These are phyloP conservation scores for Clarireedia hainanense DNA, from an alignment of 2,329 filamentous ascomycete genomes.

Conservation along the genomic window DNA sequence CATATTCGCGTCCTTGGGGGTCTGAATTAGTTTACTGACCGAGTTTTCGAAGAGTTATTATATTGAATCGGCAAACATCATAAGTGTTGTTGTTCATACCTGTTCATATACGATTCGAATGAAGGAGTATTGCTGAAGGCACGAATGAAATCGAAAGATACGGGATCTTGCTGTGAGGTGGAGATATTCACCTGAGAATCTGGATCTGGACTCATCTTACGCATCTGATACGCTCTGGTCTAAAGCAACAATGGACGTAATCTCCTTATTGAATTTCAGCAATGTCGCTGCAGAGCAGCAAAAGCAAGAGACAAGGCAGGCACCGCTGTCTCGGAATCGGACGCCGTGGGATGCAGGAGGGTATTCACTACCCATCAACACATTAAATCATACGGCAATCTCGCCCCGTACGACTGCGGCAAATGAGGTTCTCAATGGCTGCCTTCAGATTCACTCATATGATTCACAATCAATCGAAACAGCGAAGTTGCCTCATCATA, in stretches of 20 bases:
- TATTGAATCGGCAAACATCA: constrained; percentile 5
- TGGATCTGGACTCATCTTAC: neutral
- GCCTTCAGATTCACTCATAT: constrained; percentile 12
- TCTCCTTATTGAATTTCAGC: constrained; percentile 27
- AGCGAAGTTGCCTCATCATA: constrained; percentile 24
- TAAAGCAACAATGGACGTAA: constrained; percentile 28
- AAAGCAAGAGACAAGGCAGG: constrained; percentile 11
- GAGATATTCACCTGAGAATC: neutral
- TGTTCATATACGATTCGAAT: neutral
- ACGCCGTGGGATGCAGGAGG: constrained; percentile 31
- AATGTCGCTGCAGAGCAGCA: constrained; percentile 25
- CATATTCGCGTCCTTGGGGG: neutral
- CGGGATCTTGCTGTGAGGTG: constrained; percentile 4
- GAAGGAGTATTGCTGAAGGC: neutral
- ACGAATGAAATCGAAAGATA: neutral
- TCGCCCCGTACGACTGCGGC: neutral
- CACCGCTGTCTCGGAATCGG: constrained; percentile 21
- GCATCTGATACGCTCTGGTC: neutral
- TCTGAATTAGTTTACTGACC: constrained; percentile 15
- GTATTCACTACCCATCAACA: constrained; percentile 29
- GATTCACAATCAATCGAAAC: constrained; percentile 15
- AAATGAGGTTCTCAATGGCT: neutral
- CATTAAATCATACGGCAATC: constrained; percentile 11
- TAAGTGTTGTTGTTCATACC: neutral
- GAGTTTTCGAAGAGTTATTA: neutral